Conservation (phyloP, 2,329 filamentous ascomycete species). For the Hymenoscyphus fraxineus region DNA sequence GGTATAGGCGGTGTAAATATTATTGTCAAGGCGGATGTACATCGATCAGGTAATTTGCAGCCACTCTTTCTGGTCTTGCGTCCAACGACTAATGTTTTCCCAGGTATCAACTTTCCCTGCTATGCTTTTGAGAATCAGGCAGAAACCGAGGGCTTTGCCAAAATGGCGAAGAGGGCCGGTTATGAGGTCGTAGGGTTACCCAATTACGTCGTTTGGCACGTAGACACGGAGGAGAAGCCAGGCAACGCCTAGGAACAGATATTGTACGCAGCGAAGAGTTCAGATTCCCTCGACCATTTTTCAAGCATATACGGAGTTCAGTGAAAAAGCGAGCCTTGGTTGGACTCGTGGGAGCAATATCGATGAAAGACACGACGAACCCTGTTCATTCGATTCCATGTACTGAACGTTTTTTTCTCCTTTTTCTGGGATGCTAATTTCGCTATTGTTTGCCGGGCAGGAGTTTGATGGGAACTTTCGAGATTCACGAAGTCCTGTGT, state of each 20-base stretch:
- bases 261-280: constrained; percentile 22
- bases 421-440: constrained; percentile 9
- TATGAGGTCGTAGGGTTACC: constrained; percentile 89
- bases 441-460: constrained; percentile 16
- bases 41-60: constrained; percentile 69
- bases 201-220: constrained; percentile 98
- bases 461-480: constrained; percentile 23
- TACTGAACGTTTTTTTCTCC: constrained; percentile 19
- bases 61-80: not conserved
- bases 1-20: constrained; percentile 97
- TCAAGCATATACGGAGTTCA: constrained; percentile 35
- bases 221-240: constrained; percentile 91
- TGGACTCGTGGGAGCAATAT: constrained; percentile 20
- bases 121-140: constrained; percentile 99
- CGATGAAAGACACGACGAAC: constrained; percentile 19
- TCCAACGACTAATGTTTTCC: constrained; percentile 26
- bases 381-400: constrained; percentile 25
- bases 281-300: constrained; percentile 26
- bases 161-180: constrained; percentile 95
- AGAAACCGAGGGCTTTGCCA: constrained; percentile 96
- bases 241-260: constrained; percentile 54
- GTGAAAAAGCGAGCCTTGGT: constrained; percentile 21
- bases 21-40: constrained; percentile 94
- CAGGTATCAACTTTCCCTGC: constrained; percentile 94
- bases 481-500: constrained; percentile 13